phyloP scores from a whole-genome alignment of 2,329 filamentous ascomycete species.

The Colletotrichum orbiculare region DNA sequence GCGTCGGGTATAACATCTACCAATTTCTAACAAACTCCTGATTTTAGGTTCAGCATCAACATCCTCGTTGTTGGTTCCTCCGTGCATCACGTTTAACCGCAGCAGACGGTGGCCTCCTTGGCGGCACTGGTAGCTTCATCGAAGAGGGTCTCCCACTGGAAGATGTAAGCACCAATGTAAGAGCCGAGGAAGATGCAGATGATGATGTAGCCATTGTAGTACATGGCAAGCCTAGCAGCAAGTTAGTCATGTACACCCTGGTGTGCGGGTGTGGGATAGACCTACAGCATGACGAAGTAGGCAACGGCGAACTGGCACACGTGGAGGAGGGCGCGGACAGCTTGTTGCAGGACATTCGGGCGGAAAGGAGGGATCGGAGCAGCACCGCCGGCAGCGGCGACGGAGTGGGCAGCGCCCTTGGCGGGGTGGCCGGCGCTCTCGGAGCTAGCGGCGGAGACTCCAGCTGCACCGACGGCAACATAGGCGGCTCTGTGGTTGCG shows the following conservation, averaged over 20 bases:
- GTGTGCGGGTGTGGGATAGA: background rate
- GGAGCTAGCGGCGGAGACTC: conserved; percentile 24
- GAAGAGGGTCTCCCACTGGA: conserved; percentile 72
- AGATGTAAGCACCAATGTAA: conserved; percentile 77
- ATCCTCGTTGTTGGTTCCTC: no score
- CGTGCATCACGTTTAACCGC: conserved; percentile 44
- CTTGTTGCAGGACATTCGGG: conserved; percentile 74
- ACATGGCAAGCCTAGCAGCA: conserved; percentile 60
- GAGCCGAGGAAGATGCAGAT: conserved; percentile 84
- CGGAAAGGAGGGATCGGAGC: conserved; percentile 52
- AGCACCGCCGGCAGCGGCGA: background rate
- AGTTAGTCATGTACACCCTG: conserved; percentile 12
- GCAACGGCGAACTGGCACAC: conserved; percentile 78
- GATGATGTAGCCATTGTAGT: conserved; percentile 79
- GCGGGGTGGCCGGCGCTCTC: conserved; percentile 14
- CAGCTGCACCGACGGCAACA: conserved; percentile 38
- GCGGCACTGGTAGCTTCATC: conserved; percentile 47
- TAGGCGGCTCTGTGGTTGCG: conserved; percentile 54
- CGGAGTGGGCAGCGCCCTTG: conserved; percentile 7
- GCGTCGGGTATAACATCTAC: no score
- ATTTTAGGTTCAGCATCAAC: no score
- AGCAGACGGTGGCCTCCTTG: conserved; percentile 54
- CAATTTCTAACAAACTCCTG: no score
- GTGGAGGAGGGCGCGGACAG: conserved; percentile 73
- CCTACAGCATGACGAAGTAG: conserved; percentile 80